Conservation (phyloP, 371 early-diverging fungal genomes). For the Syncephalastrum contaminatum region DNA sequence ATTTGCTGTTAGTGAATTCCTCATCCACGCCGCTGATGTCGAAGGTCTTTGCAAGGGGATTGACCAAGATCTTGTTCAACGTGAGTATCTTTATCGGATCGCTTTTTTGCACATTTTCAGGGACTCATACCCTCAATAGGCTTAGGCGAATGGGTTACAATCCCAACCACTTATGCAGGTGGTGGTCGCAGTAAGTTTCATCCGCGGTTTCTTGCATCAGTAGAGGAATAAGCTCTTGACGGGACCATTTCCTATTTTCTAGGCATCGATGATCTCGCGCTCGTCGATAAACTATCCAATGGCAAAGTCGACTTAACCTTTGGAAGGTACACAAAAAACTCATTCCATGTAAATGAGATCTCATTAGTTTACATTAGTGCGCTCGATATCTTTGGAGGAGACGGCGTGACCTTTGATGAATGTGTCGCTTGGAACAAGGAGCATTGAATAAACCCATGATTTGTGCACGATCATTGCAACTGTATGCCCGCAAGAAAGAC, state of each 20-base stretch:
- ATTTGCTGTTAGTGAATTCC: constrained; percentile 70
- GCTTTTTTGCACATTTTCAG: not conserved
- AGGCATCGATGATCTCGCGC: constrained; percentile 74
- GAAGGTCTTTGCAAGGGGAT: constrained; percentile 96
- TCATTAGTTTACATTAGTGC: constrained; percentile 60
- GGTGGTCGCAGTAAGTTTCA: constrained; percentile 73
- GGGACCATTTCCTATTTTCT: not conserved
- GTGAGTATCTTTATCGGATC: constrained; percentile 35
- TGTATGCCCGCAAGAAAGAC: too few species aligned
- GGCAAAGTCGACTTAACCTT: constrained; percentile 93
- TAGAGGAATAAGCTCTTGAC: not conserved
- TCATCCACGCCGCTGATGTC: constrained; percentile 97
- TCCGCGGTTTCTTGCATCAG: not conserved
- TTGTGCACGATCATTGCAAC: too few species aligned
- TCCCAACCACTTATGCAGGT: constrained; percentile 96
- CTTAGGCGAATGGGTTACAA: constrained; percentile 81
- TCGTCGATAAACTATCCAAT: constrained; percentile 77
- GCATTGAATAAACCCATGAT: constrained; percentile 7
- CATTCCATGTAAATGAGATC: not conserved
- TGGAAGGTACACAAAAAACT: constrained; percentile 55
- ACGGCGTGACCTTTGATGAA: constrained; percentile 76
- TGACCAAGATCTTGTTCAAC: constrained; percentile 81
- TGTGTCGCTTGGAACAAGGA: constrained; percentile 75
- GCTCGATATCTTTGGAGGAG: constrained; percentile 96
- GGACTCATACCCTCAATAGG: not conserved